Percentiles rank a stretch among this genome's conserved stretches.
Conservation (phyloP, 2,329 filamentous ascomycete genomes). For the Paracorniculantispora psalliotae region DNA sequence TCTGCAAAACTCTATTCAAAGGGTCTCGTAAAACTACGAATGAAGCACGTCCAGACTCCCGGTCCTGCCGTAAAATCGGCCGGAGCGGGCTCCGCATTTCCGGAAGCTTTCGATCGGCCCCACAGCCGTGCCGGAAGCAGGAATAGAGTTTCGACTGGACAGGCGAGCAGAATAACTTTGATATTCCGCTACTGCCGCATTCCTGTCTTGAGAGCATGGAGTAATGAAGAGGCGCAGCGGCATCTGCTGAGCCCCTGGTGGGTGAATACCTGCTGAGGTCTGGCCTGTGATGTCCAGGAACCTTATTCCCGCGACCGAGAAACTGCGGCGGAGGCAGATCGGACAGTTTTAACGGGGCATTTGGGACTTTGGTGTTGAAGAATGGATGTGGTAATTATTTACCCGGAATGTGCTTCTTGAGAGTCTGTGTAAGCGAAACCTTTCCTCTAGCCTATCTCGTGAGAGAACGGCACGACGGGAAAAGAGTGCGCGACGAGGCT, state of each 20-base stretch:
- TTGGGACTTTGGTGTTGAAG: background rate
- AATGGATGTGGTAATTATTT: background rate
- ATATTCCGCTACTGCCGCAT: background rate
- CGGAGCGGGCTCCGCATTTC: background rate
- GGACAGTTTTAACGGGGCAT: background rate
- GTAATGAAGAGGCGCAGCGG: no score
- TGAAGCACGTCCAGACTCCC: background rate
- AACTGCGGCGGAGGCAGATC: background rate
- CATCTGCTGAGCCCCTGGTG: background rate
- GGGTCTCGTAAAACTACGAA: background rate
- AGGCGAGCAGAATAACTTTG: no score
- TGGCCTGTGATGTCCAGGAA: background rate
- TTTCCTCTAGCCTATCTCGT: background rate
- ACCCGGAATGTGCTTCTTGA: background rate
- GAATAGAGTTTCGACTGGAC: background rate
- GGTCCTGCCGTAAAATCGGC: background rate
- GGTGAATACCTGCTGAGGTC: background rate
- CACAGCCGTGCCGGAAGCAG: background rate
- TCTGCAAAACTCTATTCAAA: background rate
- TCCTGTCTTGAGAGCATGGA: background rate
- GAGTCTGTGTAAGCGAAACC: background rate
- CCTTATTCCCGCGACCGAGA: background rate
- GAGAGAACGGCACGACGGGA: background rate
- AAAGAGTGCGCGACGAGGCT: background rate
- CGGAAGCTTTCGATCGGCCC: constrained; percentile 4